Evolutionary conservation across 2,329 filamentous ascomycete species (phyloP), one percentile per base, ranked within the genome.

Genomic region (Ilyonectria sp.): DNA sequence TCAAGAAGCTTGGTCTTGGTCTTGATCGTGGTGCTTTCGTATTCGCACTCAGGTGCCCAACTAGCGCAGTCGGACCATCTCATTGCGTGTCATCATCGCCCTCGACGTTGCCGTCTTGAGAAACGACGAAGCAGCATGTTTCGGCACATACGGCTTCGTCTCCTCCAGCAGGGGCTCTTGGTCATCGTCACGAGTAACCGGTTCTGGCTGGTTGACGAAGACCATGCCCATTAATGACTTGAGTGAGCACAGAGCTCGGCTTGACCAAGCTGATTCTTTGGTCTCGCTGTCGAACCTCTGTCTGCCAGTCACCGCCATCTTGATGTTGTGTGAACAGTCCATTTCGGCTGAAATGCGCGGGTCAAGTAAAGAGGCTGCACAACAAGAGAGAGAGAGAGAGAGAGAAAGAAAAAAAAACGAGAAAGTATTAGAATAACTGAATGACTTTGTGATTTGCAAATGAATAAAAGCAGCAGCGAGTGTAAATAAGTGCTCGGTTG

Each of bases 51-150:
- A 23, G 35, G 46, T 19, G 26, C 21, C 35, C 19, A 33, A 15
- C 26, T 17, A 11, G n/a, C 35, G 10, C 33, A 26, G 26, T 52
- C 33, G 57, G 13, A 60, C 37, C 11, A 67, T 46, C n/a, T 79
- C 71, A 60, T 81, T 83, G 23, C 78, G 77, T 64, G 76, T 76
- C 47, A 72, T 79, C 72, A 84, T 84, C n/a, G 74, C 72, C 47
- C 75, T 74, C 15, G 83, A 74, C 6, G 84, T 83, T 4, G 83
- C 79, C 7, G 82, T 85, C 71, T 74, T 79, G 56, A 86, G 71
- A 69, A 83, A 84, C 5, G 82, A 81, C 6, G 78, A 67, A 1
- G 79, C 81, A 1, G 84, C 83, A 64, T 85, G 80, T n/a, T 75
- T 80, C 3, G 85, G 85, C 10, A 76, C 67, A n/a, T 61, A 69